Evolutionary conservation across 163 green algal species (phyloP), one percentile per base, ranked within the genome.

Genomic region (Scenedesmus sp.): DNA sequence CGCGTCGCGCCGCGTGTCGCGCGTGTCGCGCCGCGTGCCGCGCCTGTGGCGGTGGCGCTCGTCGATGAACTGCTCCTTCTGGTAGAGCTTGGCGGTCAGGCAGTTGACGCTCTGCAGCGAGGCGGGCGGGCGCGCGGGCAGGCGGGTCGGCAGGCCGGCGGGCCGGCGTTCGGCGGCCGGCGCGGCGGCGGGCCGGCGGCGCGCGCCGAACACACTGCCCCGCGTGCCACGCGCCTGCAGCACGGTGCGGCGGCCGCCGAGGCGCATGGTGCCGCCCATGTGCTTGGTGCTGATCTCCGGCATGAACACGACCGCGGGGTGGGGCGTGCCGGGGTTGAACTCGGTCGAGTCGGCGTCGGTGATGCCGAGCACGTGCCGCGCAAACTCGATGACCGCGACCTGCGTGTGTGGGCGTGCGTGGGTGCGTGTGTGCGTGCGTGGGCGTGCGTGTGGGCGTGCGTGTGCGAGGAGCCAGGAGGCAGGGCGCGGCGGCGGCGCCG

Each of bases 371-470:
- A 99, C 91, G 81, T 95, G 96, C 67, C 96, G 92, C 6, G 94
- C 95, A 91, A 97, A 99, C 86, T 99, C 97, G 47, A 99, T 97
- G 26, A 99, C 96, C 10, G 94, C 96, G 13, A 97, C 87, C 91
- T 98, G 88, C 62, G 20, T 14, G 7, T 2, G 9, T 22, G 34
- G 2, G 11, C n/a, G 29, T 48, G 29, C n/a, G n/a, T n/a, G n/a
- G n/a, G n/a, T n/a, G n/a, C n/a, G n/a, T n/a, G n/a, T n/a, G n/a
- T n/a, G n/a, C n/a, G n/a, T n/a, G n/a, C n/a, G n/a, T n/a, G n/a
- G n/a, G n/a, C n/a, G n/a, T n/a, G n/a, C n/a, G n/a, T n/a, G n/a
- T n/a, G n/a, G n/a, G n/a, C n/a, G n/a, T n/a, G n/a, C n/a, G n/a
- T n/a, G n/a, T n/a, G n/a, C n/a, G n/a, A n/a, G n/a, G n/a, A n/a